Conservation (phyloP, 1,284 basidiomycete genomes). For the Sanguinoderma infundibulare region DNA sequence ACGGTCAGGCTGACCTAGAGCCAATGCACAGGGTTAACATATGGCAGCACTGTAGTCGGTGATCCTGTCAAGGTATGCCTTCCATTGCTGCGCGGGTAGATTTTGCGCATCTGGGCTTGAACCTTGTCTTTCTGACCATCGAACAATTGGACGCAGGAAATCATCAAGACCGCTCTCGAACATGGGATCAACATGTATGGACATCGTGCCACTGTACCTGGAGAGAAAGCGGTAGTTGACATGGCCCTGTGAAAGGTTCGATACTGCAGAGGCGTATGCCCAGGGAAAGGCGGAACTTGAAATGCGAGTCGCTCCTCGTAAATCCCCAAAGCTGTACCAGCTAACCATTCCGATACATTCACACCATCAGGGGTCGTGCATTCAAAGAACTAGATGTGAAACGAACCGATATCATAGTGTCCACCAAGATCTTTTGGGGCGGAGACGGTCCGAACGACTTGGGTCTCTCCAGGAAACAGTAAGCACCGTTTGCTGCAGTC, state of each 20-base stretch:
- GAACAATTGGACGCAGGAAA: slow-evolving; percentile 44
- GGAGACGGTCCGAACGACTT: slow-evolving; percentile 58
- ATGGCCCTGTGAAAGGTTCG: slow-evolving; percentile 41
- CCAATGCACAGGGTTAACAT: slow-evolving; percentile 57
- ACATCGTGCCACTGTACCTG: slow-evolving; percentile 13
- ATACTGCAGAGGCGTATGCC: slow-evolving; percentile 71
- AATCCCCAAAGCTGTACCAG: not conserved
- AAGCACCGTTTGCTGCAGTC: slow-evolving; percentile 35
- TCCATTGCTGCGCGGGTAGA: slow-evolving; percentile 11
- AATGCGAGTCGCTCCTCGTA: slow-evolving; percentile 46
- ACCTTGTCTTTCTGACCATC: not conserved
- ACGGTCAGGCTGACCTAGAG: slow-evolving; percentile 5
- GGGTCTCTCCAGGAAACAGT: slow-evolving; percentile 80
- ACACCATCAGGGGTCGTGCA: slow-evolving; percentile 64
- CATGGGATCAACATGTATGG: slow-evolving; percentile 71
- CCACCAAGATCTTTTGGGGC: slow-evolving; percentile 72
- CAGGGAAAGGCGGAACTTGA: slow-evolving; percentile 74
- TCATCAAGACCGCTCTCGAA: slow-evolving; percentile 68
- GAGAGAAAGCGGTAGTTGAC: slow-evolving; percentile 3
- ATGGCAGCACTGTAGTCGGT: slow-evolving; percentile 71
- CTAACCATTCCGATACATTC: not conserved
- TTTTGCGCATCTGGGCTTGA: slow-evolving; percentile 6
- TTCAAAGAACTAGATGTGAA: slow-evolving; percentile 77
- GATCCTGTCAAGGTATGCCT: slow-evolving; percentile 67
- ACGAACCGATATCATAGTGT: slow-evolving; percentile 74